phyloP scores from a whole-genome alignment of 495 filamentous ascomycete species.

The Usnea hakonensis region DNA sequence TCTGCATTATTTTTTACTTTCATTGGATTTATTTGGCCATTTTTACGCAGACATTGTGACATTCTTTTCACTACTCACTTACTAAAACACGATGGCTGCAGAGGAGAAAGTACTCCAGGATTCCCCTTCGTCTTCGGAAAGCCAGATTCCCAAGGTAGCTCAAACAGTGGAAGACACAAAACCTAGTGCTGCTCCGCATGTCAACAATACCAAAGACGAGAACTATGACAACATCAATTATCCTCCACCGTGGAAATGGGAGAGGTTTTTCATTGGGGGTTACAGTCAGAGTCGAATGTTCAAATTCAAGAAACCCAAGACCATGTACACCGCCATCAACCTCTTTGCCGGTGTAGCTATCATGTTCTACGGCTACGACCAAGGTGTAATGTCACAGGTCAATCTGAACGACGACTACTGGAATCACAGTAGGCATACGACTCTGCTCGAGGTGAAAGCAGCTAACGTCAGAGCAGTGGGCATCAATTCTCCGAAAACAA shows the following conservation, averaged over 20 bases:
- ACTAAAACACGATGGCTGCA: neutral
- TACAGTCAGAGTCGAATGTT: slow-evolving; percentile 24
- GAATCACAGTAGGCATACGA: slow-evolving; percentile 13
- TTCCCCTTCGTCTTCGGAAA: slow-evolving; percentile 8
- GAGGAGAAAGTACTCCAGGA: neutral
- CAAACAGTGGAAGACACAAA: neutral
- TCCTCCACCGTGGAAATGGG: slow-evolving; percentile 23
- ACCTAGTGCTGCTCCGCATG: neutral
- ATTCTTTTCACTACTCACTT: neutral
- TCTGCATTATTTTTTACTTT: neutral
- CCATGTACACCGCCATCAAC: slow-evolving; percentile 28
- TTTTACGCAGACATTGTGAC: neutral
- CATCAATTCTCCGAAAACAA: slow-evolving; percentile 16
- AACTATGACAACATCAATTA: slow-evolving; percentile 21
- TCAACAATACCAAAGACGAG: slow-evolving; percentile 12
- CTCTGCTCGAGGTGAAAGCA: neutral
- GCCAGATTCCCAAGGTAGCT: neutral
- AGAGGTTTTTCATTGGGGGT: slow-evolving; percentile 23
- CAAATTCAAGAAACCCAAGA: slow-evolving; percentile 26
- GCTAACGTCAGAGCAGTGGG: slow-evolving; percentile 1
- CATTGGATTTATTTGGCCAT: neutral
- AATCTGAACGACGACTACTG: slow-evolving; percentile 33
- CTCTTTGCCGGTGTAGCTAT: slow-evolving; percentile 29
- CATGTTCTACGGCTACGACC: slow-evolving; percentile 36
- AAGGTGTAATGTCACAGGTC: slow-evolving; percentile 35